Evolutionary conservation across 306 rosid species (phyloP).

Genomic region (Arachis hypogaea): DNA sequence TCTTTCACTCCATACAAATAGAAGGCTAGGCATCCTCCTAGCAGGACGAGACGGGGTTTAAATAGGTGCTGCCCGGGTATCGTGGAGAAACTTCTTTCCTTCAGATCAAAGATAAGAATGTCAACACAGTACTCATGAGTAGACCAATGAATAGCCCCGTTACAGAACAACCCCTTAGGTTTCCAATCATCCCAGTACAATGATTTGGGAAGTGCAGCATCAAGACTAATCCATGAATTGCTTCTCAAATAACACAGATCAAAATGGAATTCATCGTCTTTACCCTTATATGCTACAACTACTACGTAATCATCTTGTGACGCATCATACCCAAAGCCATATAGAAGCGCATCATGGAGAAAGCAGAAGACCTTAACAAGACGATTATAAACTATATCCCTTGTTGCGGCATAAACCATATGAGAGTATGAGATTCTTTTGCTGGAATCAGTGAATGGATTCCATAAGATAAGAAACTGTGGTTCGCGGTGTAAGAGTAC

Average conservation of each 20-base stretch:
- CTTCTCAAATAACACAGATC: background rate
- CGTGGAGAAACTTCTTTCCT: no score
- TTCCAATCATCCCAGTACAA: no score
- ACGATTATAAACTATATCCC: background rate
- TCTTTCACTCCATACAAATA: background rate
- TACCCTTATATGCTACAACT: background rate
- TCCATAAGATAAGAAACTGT: background rate
- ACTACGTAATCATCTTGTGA: conserved; percentile 25
- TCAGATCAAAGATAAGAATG: no score
- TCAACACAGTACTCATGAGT: background rate
- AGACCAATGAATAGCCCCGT: conserved; percentile 28
- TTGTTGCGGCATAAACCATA: background rate
- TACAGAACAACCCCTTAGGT: background rate
- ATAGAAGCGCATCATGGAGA: background rate
- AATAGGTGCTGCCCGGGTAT: no score
- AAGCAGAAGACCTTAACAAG: background rate
- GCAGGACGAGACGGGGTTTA: background rate
- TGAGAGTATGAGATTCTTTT: background rate
- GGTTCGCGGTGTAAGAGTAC: background rate
- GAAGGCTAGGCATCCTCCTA: background rate
- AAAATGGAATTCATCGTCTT: background rate
- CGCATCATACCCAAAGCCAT: conserved; percentile 29
- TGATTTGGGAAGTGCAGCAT: background rate
- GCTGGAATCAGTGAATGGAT: background rate
- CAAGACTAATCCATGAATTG: conserved; percentile 9